Evolutionary conservation across 352 stramenopile genomes (phyloP).

Genomic region (Poterioochromonas sp.): DNA sequence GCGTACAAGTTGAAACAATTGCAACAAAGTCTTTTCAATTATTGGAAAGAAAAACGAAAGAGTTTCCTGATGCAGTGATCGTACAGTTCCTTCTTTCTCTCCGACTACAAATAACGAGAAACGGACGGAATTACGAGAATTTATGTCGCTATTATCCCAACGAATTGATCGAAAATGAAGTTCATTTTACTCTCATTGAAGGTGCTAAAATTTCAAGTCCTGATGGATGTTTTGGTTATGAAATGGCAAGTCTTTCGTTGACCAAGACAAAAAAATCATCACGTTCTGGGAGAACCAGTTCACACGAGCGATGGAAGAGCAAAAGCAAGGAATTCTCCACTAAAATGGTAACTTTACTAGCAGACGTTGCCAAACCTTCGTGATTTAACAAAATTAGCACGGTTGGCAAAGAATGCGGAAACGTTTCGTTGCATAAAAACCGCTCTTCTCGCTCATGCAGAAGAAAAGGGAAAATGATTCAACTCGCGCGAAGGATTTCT

Average conservation of each 20-base stretch:
- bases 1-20: conserved; percentile 42
- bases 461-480: conserved; percentile 73
- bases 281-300: conserved; percentile 34
- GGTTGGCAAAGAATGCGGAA: conserved; percentile 32
- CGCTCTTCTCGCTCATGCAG: conserved; percentile 67
- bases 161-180: conserved; percentile 33
- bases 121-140: conserved; percentile 70
- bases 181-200: neutral
- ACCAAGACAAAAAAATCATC: conserved; percentile 48
- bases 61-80: conserved; percentile 50
- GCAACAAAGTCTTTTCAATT: conserved; percentile 36
- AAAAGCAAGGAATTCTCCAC: conserved; percentile 78
- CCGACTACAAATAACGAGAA: conserved; percentile 82
- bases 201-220: neutral
- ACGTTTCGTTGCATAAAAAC: conserved; percentile 65
- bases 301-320: conserved; percentile 60
- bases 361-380: conserved; percentile 54
- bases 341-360: conserved; percentile 60
- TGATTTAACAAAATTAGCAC: conserved; percentile 36
- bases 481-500: conserved; percentile 80
- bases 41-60: conserved; percentile 29
- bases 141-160: conserved; percentile 59
- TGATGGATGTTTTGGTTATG: conserved; percentile 11
- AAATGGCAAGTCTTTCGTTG: conserved; percentile 29
- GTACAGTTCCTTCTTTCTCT: conserved; percentile 56